These are phyloP conservation scores for Kodamaea neixiangensis DNA, from an alignment of 805 yeast genomes.

Conservation along the genomic window DNA sequence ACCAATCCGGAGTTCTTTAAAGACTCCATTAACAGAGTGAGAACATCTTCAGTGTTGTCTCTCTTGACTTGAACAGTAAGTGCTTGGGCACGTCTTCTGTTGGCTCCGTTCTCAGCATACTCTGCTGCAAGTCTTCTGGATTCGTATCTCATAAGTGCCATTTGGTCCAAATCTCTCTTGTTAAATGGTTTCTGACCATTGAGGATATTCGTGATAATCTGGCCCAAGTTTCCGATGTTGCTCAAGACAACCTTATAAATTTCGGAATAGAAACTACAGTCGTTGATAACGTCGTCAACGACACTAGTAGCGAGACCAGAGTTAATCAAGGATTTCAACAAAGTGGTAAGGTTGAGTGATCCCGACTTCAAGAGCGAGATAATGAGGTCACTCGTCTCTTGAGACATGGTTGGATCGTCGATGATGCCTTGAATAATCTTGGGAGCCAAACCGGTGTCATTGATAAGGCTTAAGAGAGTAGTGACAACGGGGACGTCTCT, in stretches of 20 bases:
- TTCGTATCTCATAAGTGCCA: neutral
- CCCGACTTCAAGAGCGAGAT: slow-evolving; percentile 33
- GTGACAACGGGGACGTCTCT: slow-evolving; percentile 46
- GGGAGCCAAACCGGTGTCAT: slow-evolving; percentile 39
- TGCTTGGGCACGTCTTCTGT: slow-evolving; percentile 2
- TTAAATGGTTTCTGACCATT: slow-evolving; percentile 20
- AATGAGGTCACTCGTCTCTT: slow-evolving; percentile 30
- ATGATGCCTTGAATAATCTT: slow-evolving; percentile 34
- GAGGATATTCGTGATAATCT: slow-evolving; percentile 24
- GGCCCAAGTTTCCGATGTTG: slow-evolving; percentile 33
- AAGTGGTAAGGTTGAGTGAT: slow-evolving; percentile 34
- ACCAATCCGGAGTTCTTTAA: slow-evolving; percentile 46
- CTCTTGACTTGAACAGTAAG: slow-evolving; percentile 2
- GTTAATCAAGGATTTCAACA: slow-evolving; percentile 41
- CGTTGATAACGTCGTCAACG: slow-evolving; percentile 35
- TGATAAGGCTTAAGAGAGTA: slow-evolving; percentile 38
- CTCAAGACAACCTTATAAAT: slow-evolving; percentile 38
- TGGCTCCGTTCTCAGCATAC: neutral
- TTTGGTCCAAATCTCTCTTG: slow-evolving; percentile 22
- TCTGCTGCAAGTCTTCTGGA: slow-evolving; percentile 9
- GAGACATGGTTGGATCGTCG: slow-evolving; percentile 32
- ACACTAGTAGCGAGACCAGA: slow-evolving; percentile 44
- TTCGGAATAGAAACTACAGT: slow-evolving; percentile 41
- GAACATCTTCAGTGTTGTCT: slow-evolving; percentile 4
- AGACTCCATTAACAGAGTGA: slow-evolving; percentile 43